Evolutionary conservation across 1,284 basidiomycete species (phyloP).

Genomic region (Cryptococcus sp.): DNA sequence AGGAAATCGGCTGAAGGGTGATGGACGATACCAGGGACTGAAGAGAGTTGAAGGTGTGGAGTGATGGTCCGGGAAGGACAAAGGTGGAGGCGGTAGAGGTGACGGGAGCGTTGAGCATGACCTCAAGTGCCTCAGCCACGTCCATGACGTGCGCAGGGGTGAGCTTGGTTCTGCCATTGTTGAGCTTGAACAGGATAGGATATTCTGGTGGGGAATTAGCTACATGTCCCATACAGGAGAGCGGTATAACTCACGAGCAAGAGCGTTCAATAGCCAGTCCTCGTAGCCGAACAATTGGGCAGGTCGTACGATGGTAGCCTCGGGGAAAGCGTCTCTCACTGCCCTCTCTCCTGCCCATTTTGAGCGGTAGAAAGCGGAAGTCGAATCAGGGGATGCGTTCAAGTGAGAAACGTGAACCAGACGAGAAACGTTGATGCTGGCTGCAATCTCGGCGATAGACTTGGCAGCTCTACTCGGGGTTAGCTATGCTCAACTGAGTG

Average conservation of each 20-base stretch:
- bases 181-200: slow-evolving; percentile 94
- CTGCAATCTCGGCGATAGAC: slow-evolving; percentile 78
- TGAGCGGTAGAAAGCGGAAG: slow-evolving; percentile 81
- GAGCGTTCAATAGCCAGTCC: slow-evolving; percentile 91
- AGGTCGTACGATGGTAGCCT: slow-evolving; percentile 88
- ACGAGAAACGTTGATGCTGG: slow-evolving; percentile 75
- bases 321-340: slow-evolving; percentile 81
- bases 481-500: not conserved
- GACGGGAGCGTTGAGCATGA: slow-evolving; percentile 69
- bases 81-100: slow-evolving; percentile 66
- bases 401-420: slow-evolving; percentile 95
- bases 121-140: slow-evolving; percentile 86
- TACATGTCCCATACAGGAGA: not conserved
- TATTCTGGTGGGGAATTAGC: slow-evolving; percentile 61
- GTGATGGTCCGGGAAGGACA: slow-evolving; percentile 84
- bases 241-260: slow-evolving; percentile 70
- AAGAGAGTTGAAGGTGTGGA: slow-evolving; percentile 82
- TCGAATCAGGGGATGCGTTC: slow-evolving; percentile 78
- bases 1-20: slow-evolving; percentile 70
- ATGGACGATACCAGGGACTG: slow-evolving; percentile 78
- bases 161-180: slow-evolving; percentile 80
- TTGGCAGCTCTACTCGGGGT: slow-evolving; percentile 57
- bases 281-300: slow-evolving; percentile 87
- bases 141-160: slow-evolving; percentile 93
- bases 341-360: slow-evolving; percentile 90